These are phyloP conservation scores for Myxozyma neotropica DNA, from an alignment of 805 yeast species.

Conservation along the genomic window DNA sequence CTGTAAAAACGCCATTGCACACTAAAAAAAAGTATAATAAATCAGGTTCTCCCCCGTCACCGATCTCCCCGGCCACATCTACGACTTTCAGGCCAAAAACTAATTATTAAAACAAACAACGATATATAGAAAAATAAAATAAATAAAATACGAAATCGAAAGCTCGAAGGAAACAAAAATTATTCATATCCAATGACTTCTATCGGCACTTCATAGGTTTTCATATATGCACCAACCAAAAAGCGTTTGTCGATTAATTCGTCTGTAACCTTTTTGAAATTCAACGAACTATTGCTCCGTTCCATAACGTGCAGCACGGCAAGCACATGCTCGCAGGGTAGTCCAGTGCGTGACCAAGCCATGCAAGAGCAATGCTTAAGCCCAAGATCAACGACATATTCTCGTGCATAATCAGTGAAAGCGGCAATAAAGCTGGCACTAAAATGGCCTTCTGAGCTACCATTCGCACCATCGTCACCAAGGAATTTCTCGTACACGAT, in stretches of 20 bases:
- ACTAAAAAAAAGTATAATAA: neutral
- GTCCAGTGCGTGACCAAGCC: constrained; percentile 19
- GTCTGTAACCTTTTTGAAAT: neutral
- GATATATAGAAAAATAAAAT: neutral
- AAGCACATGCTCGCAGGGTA: constrained; percentile 26
- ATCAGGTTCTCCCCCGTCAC: neutral
- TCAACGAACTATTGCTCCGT: neutral
- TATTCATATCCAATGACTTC: constrained; percentile 16
- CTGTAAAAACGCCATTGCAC: neutral
- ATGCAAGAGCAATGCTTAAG: constrained; percentile 19
- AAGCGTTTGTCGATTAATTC: constrained; percentile 3
- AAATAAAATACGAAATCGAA: neutral
- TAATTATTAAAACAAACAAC: neutral
- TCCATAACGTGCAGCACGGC: constrained; percentile 13
- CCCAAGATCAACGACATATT: constrained; percentile 18
- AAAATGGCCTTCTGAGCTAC: neutral
- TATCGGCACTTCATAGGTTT: constrained; percentile 21
- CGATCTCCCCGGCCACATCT: neutral
- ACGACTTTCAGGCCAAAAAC: neutral
- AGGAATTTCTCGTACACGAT: neutral
- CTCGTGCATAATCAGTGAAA: constrained; percentile 8
- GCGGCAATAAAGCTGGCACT: neutral
- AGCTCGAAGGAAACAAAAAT: neutral
- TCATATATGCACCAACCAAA: neutral
- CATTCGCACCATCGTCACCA: neutral